Percentiles rank a stretch among this genome's conserved stretches.
phyloP scores from a whole-genome alignment of 192 early-diverging fungal species.

The Chytriomyces sp. region DNA sequence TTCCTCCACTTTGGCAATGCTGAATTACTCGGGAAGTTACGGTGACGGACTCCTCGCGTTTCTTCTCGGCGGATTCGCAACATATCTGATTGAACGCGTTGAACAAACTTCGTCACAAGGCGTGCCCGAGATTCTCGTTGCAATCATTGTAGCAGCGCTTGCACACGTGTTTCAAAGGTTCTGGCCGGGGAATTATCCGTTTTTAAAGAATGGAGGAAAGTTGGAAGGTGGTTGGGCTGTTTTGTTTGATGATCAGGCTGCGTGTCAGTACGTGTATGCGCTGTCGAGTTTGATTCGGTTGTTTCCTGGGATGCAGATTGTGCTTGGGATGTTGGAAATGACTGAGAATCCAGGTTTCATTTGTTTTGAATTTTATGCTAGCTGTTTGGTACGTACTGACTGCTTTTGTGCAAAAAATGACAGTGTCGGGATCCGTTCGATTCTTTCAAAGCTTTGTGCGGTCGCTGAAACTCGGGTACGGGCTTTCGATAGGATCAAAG shows the following conservation, averaged over 20 bases:
- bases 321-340: conserved; percentile 28
- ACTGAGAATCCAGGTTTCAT: conserved; percentile 9
- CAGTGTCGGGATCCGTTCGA: conserved; percentile 27
- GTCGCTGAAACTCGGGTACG: conserved; percentile 25
- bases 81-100: background rate
- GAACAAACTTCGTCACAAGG: conserved; percentile 9
- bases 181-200: conserved; percentile 31
- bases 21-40: conserved; percentile 10
- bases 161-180: conserved; percentile 12
- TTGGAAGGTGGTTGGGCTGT: background rate
- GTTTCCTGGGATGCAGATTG: conserved; percentile 19
- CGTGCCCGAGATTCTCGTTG: conserved; percentile 20
- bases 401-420: background rate
- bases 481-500: conserved; percentile 26
- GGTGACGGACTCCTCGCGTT: conserved; percentile 4
- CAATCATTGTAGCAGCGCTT: conserved; percentile 5
- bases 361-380: background rate
- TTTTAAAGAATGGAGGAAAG: background rate
- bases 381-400: background rate
- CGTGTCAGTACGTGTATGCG: conserved; percentile 16
- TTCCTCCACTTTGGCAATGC: background rate
- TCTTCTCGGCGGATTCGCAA: conserved; percentile 15
- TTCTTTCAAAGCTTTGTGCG: conserved; percentile 32
- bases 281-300: conserved; percentile 11
- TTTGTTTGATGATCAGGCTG: conserved; percentile 5